Base-by-base conservation (phyloP, 2,329 filamentous ascomycete genomes). In the Juglanconis oblonga region DNA sequence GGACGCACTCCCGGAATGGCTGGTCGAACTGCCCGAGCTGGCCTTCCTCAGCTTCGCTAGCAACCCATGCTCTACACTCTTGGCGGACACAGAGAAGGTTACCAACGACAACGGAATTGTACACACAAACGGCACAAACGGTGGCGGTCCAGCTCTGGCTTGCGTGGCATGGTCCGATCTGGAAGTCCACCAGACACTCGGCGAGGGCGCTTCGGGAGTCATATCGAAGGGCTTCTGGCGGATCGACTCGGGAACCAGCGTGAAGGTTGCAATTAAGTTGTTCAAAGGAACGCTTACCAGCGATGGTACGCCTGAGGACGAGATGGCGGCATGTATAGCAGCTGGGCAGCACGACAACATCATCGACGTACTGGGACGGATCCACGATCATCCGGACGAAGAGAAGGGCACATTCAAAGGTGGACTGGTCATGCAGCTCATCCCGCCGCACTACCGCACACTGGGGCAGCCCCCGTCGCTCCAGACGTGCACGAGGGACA, bases 11-110 rank as follows among this genome's bases (percentile, higher is more conserved):
- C 79, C 79, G 3, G 24, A 57, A 9, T 81, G 79, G 77, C 67
- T 81, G 0, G 76, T 79, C 38, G 66, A 68, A 6, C 68, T 81
- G 58, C 78, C 78, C 1, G 73, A 76, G 62, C 69, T 81, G 13
- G 74, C 77, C 0, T 81, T 79, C 57, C 66, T 81, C 45, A 77
- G 77, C 13, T 79, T 80, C 60, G 77, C 78, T 5, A 77, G 77
- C 3, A 81, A 82, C 55, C 77, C 78, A 1, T 80, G 77, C 63
- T 69, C 72, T 3, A 65, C 69, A 1, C 60, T 67, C 0, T 64
- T 64, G 44, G 66, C 65, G 17, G 52, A 40, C 29, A n/a, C 32
- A 35, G 32, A 49, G 4, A 42, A 13, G 8, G 29, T 3, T 6
- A 8, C 50, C 13, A 14, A 35, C 31, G 36, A 7, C 10, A 55